Conservation (phyloP, 2,329 filamentous ascomycete genomes). For the Leptographium lundbergii region DNA sequence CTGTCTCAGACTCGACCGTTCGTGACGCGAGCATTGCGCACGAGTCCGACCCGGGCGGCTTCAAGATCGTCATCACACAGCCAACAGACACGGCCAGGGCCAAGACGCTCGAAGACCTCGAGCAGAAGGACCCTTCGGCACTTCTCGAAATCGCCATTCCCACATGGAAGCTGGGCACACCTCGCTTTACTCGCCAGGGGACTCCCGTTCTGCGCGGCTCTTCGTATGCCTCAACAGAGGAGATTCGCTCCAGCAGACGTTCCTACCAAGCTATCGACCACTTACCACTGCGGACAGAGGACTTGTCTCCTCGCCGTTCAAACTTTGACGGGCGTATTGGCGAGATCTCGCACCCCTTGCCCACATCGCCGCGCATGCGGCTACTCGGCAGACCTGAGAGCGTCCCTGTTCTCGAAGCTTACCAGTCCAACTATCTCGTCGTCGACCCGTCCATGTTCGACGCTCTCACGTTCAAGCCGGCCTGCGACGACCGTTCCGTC, state of each 20-base stretch:
- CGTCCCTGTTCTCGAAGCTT: constrained; percentile 20
- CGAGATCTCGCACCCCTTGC: background rate
- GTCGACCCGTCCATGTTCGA: constrained; percentile 75
- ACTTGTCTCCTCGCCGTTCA: background rate
- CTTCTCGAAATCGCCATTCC: constrained; percentile 64
- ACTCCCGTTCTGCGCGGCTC: constrained; percentile 70
- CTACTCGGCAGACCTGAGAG: background rate
- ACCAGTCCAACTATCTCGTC: constrained; percentile 33
- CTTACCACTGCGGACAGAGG: constrained; percentile 26
- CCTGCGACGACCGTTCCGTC: constrained; percentile 64
- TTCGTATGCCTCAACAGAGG: constrained; percentile 66
- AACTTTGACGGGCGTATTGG: background rate
- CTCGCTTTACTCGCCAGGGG: constrained; percentile 64
- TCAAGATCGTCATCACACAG: constrained; percentile 71
- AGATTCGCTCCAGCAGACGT: constrained; percentile 44
- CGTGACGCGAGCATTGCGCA: constrained; percentile 46
- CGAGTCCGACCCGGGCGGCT: constrained; percentile 50
- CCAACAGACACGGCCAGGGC: constrained; percentile 46
- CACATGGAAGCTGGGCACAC: constrained; percentile 70
- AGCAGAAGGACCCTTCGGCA: constrained; percentile 23
- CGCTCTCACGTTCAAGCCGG: constrained; percentile 61
- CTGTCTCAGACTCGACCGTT: constrained; percentile 65
- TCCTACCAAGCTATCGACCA: constrained; percentile 21
- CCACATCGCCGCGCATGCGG: background rate
- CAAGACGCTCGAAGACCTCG: constrained; percentile 48